Base-by-base conservation (phyloP, 139 green algal genomes). In the Chara braunii region DNA sequence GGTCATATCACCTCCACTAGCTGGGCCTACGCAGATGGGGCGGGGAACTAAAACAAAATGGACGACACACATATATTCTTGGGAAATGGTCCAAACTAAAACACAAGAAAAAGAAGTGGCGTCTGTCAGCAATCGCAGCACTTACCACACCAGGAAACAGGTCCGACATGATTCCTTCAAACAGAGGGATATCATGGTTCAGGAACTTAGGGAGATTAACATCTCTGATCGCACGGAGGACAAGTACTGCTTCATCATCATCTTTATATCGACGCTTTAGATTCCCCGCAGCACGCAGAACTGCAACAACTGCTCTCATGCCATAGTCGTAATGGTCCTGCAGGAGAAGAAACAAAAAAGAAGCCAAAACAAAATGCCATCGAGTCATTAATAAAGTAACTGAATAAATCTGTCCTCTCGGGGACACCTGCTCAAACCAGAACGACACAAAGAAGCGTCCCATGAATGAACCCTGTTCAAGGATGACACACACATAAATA, bases 131-230 rank as follows among this genome's bases (percentile, higher is more conserved):
- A 48, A 48, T 18, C 18, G 40, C 12, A 26, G 48, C 12, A 48
- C 40, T 18, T 48, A 48, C 40, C 33, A 52, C 80, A 26, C 82
- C 82, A 1, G 70, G 75, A 55, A 82, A 82, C 28, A 82, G 75
- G 52, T 82, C 75, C 23, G 30, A 51, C 3, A 82, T 30, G 40
- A 82, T 82, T 29, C 75, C 75, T 36, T 70, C 26, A 36, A 82
- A 82, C n/a, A 82, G 62, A n/a, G 70, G 70, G 2, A 82, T 72
- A 45, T 82, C 75, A 31, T 82, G 63, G 51, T 69, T 53, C 31
- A 82, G 55, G 63, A 82, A 82, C 56, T 82, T 82, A 43, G 75
- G 75, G 18, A 76, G 60, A 50, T 81, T 81, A 26, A 81, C 72
- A 45, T 80, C 72, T 2, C 29, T 63, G 43, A 80, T 76, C 24